A percentile compares a stretch with the other conserved stretches of the same genome.
Evolutionary conservation across 2,329 filamentous ascomycete species (phyloP).

Genomic region (Neonectria ditissima): DNA sequence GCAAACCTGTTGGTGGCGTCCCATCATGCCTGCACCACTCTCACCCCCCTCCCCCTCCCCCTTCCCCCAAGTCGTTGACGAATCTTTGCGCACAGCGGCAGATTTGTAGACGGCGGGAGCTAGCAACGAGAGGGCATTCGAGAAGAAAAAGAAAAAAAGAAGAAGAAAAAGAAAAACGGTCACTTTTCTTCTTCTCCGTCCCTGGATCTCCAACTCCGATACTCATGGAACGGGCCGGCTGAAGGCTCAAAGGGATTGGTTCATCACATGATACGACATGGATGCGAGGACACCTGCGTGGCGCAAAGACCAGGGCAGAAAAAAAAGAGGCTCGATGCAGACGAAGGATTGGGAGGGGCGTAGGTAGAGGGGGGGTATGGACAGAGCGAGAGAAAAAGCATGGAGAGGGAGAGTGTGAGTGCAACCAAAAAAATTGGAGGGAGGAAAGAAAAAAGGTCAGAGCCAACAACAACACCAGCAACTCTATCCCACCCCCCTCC

Average conservation of each 20-base stretch:
- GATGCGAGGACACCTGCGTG: constrained; percentile 41
- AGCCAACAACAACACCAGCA: neutral
- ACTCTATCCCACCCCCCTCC: neutral
- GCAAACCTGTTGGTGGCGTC: constrained; percentile 12
- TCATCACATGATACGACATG: constrained; percentile 42
- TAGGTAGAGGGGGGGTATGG: neutral
- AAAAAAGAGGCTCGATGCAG: constrained; percentile 20
- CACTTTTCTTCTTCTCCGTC: neutral
- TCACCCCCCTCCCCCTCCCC: neutral
- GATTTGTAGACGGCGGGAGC: neutral
- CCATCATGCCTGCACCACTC: constrained; percentile 3
- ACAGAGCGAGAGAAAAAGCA: neutral
- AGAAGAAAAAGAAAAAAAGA: neutral
- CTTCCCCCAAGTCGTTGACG: constrained; percentile 1
- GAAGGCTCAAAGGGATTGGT: constrained; percentile 15
- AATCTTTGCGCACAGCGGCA: neutral
- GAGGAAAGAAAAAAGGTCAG: neutral
- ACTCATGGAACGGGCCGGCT: constrained; percentile 7
- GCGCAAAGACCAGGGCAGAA: constrained; percentile 19
- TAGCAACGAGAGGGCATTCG: neutral
- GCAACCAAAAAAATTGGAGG: constrained; percentile 2
- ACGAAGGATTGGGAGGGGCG: neutral
- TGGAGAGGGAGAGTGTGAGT: neutral
- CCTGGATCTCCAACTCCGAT: neutral
- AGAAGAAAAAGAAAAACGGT: neutral